phyloP scores from a whole-genome alignment of 306 rosid genomes.

The Citrullus amarus region DNA sequence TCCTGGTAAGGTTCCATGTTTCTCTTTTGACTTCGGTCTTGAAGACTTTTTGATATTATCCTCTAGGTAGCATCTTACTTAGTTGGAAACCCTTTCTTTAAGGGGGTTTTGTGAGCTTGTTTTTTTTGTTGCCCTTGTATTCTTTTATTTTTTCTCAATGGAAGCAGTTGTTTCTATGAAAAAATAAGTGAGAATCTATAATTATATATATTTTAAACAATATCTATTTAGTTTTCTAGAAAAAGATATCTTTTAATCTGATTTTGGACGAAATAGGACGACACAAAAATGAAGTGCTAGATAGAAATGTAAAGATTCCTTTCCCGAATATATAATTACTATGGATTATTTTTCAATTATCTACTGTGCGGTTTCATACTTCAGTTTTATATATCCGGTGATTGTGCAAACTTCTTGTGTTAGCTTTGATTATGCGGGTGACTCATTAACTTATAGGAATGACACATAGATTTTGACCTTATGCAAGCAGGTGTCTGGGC shows the following conservation, averaged over 20 bases:
- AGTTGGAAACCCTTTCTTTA: too few species aligned
- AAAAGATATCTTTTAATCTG: neutral
- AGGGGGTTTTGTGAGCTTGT: too few species aligned
- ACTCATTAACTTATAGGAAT: conserved; percentile 1
- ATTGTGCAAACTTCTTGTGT: neutral
- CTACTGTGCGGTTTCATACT: neutral
- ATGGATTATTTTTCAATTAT: neutral
- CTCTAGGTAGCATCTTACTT: too few species aligned
- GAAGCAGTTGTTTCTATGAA: too few species aligned
- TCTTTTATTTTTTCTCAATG: too few species aligned
- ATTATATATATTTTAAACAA: neutral
- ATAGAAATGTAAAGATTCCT: neutral
- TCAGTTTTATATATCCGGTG: neutral
- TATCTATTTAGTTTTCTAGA: neutral
- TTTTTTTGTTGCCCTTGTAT: too few species aligned
- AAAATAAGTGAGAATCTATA: neutral
- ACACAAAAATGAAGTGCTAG: neutral
- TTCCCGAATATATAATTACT: neutral
- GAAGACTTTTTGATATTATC: too few species aligned
- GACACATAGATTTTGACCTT: conserved; percentile 8
- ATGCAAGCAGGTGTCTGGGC: conserved; percentile 67
- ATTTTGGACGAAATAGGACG: neutral
- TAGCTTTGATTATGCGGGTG: neutral
- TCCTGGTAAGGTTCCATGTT: too few species aligned
- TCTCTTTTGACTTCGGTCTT: too few species aligned